A percentile compares a stretch with the other conserved stretches of the same genome.
phyloP scores from a whole-genome alignment of 179 eudicot genomes.

The Carnegiea gigantea region DNA sequence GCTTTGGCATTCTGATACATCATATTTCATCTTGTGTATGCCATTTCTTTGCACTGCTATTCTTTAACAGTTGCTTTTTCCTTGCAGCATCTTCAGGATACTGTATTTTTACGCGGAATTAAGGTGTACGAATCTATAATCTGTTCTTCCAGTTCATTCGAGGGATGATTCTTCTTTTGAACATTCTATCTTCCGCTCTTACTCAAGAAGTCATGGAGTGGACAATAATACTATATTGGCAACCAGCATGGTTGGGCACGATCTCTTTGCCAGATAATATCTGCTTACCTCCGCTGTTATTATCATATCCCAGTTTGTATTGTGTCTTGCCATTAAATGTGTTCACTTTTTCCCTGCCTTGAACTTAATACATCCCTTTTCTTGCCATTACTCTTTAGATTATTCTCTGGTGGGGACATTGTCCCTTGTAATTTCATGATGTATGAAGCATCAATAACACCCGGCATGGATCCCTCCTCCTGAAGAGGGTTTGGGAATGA shows the following conservation, averaged over 20 bases:
- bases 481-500: background rate
- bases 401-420: background rate
- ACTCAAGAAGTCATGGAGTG: background rate
- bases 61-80: slow-evolving; percentile 10
- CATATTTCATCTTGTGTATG: background rate
- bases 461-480: background rate
- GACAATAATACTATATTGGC: background rate
- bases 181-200: background rate
- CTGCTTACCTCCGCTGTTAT: background rate
- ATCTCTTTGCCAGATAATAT: background rate
- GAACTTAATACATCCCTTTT: background rate
- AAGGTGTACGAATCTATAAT: slow-evolving; percentile 68
- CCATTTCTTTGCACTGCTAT: background rate
- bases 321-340: background rate
- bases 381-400: background rate
- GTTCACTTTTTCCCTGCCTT: background rate
- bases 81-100: slow-evolving; percentile 61
- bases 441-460: background rate
- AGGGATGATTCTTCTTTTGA: slow-evolving; percentile 26
- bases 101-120: slow-evolving; percentile 65
- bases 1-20: slow-evolving; percentile 31
- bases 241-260: background rate
- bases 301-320: background rate
- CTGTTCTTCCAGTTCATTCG: slow-evolving; percentile 65
- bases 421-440: background rate